Conservation (phyloP, 176 grass and related monocot genomes). For the Coix lacrymajobi region DNA sequence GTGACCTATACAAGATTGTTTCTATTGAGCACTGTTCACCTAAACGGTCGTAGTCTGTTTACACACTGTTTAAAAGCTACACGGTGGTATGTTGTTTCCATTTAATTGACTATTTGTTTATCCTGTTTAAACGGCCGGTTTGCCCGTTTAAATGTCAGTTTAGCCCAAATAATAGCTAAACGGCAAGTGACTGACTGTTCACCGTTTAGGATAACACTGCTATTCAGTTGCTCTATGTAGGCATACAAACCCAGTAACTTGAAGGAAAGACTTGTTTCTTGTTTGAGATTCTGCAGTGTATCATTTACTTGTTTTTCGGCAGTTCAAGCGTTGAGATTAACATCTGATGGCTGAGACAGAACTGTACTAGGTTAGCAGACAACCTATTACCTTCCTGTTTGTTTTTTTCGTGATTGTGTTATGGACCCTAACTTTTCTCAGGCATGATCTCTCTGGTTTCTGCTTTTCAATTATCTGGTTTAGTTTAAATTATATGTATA, state of each 20-base stretch:
- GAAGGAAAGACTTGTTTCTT: background rate
- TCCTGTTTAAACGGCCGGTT: too few relatives aligned
- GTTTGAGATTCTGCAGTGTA: background rate
- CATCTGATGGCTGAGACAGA: background rate
- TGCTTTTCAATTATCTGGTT: background rate
- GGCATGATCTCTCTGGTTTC: background rate
- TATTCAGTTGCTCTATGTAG: background rate
- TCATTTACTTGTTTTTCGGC: background rate
- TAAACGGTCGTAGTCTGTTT: too few relatives aligned
- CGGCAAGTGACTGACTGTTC: too few relatives aligned
- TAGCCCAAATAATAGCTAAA: too few relatives aligned
- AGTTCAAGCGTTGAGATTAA: background rate
- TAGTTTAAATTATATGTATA: background rate
- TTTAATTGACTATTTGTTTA: too few relatives aligned
- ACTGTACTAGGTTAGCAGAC: background rate
- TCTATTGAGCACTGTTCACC: too few relatives aligned
- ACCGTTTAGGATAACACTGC: too few relatives aligned
- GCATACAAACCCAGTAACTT: background rate
- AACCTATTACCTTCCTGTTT: conserved; percentile 1
- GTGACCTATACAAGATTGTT: background rate
- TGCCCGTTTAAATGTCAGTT: too few relatives aligned
- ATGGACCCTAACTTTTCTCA: background rate
- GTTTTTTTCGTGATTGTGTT: background rate
- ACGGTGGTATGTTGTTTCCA: too few relatives aligned
- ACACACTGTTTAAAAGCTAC: too few relatives aligned